Evolutionary conservation across 75 land plant species (phyloP).

Genomic region (Selaginella tamariscina): DNA sequence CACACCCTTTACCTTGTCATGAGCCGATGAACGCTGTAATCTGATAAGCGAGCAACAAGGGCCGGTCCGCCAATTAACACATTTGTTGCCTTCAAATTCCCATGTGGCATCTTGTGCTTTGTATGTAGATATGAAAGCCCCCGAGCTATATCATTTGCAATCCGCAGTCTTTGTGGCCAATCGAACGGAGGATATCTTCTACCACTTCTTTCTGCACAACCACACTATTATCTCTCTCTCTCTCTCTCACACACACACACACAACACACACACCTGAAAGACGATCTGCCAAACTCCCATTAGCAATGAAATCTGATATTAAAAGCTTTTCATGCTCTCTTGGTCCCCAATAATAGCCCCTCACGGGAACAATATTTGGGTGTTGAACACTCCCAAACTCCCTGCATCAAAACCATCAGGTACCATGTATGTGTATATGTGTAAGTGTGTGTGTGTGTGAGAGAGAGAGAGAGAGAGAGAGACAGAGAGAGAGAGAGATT

Average conservation of each 20-base stretch:
- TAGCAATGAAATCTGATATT: slow-evolving; percentile 48
- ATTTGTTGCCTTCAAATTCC: slow-evolving; percentile 93
- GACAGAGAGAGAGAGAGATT: no score
- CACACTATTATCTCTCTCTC: background rate
- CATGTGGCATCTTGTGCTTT: slow-evolving; percentile 62
- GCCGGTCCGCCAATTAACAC: slow-evolving; percentile 53
- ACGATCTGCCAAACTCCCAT: slow-evolving; percentile 64
- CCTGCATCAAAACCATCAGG: no score
- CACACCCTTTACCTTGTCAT: no score
- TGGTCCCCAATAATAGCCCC: slow-evolving; percentile 90
- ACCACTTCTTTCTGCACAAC: slow-evolving; percentile 57
- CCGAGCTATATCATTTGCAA: slow-evolving; percentile 77
- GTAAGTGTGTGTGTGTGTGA: no score
- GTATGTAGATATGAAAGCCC: slow-evolving; percentile 67
- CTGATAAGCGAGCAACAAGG: slow-evolving; percentile 52
- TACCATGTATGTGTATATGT: no score
- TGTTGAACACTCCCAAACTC: slow-evolving; percentile 58
- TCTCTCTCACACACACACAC: background rate
- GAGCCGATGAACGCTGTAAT: slow-evolving; percentile 76
- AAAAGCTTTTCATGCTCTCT: slow-evolving; percentile 80
- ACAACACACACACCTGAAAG: slow-evolving; percentile 46
- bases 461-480: no score
- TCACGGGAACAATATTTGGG: slow-evolving; percentile 44
- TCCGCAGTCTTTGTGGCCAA: slow-evolving; percentile 67
- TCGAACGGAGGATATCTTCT: slow-evolving; percentile 50